Evolutionary conservation across 208 protist genomes (phyloP), one percentile per base, ranked within the genome.

Genomic region (Lotmaria passim): DNA sequence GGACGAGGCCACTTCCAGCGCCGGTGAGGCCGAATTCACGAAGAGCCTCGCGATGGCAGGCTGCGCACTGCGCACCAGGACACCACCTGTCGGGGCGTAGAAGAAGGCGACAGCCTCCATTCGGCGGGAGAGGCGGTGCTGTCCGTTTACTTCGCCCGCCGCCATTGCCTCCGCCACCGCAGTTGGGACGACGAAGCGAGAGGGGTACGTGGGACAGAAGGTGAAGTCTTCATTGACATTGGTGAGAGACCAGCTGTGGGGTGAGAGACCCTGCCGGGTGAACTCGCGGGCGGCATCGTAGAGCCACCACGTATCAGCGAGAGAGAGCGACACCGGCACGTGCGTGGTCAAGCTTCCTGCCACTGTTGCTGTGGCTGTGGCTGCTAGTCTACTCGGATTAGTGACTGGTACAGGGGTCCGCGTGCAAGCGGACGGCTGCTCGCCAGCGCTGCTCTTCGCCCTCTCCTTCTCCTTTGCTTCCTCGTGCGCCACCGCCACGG

Each of bases 41-140:
- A 69, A 76, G 33, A 55, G 57, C 10, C 58, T 23, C 5, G 65
- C 65, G 24, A 75, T 67, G 12, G 86, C 67, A 11, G 93, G 95
- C 61, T 98, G 95, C 15, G 78, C 64, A 48, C 82, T 87, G 39
- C 95, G 66, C 19, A 85, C 82, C 33, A 96, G 73, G 38, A 77
- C 73, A 7, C 73, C 71, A 36, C 78, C 56, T 7, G 72, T 85
- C 8, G 76, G 48, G 10, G 76, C 51, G 55, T 93, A 80, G 59
- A 78, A 79, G 79, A 86, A 98, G 21, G 75, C 69, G 6, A 97
- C 65, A 0, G 81, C 82, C 26, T 94, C 93, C 46, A 98, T 78
- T 12, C 96, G 78, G 6, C 79, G 68, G 30, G 83, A 85, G n/a
- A 69, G 38, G 7, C 79, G 78, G 55, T 82, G 72, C 11, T 58